These are phyloP conservation scores for Simplicillium sp. DNA, from an alignment of 2,329 filamentous ascomycete species.

Conservation along the genomic window DNA sequence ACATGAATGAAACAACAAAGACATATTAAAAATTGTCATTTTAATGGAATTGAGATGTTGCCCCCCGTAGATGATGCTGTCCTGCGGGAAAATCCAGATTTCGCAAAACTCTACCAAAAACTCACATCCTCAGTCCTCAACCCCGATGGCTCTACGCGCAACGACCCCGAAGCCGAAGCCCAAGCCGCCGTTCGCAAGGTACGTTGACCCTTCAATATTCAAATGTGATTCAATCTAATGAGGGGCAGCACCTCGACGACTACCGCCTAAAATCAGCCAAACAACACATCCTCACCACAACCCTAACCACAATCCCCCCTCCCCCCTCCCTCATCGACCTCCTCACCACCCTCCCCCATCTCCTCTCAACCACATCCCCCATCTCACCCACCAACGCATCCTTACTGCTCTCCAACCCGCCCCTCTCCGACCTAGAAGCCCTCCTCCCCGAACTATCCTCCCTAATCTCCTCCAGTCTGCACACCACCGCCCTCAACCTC, in stretches of 20 bases:
- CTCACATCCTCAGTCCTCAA: conserved; percentile 46
- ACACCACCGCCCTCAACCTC: conserved; percentile 29
- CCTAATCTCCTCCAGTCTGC: conserved; percentile 33
- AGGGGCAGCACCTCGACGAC: conserved; percentile 36
- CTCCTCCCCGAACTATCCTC: conserved; percentile 30
- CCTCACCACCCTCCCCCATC: conserved; percentile 36
- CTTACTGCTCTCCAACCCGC: conserved; percentile 32
- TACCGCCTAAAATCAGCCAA: conserved; percentile 39
- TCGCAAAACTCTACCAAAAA: conserved; percentile 43
- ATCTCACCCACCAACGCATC: conserved; percentile 19
- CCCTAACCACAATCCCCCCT: conserved; percentile 25
- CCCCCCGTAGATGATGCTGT: conserved; percentile 47
- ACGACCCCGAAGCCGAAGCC: conserved; percentile 39
- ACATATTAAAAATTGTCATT: no score
- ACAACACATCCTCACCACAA: conserved; percentile 38
- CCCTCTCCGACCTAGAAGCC: conserved; percentile 28
- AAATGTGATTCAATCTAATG: background rate
- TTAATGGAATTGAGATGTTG: conserved; percentile 32
- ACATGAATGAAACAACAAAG: no score
- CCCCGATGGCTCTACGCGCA: conserved; percentile 46
- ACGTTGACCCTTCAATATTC: conserved; percentile 7
- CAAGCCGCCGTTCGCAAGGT: conserved; percentile 41
- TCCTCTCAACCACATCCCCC: conserved; percentile 20
- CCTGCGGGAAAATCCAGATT: conserved; percentile 47
- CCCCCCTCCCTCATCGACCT: conserved; percentile 21